phyloP scores from a whole-genome alignment of 306 rosid species.

The Phaseolus lunatus region DNA sequence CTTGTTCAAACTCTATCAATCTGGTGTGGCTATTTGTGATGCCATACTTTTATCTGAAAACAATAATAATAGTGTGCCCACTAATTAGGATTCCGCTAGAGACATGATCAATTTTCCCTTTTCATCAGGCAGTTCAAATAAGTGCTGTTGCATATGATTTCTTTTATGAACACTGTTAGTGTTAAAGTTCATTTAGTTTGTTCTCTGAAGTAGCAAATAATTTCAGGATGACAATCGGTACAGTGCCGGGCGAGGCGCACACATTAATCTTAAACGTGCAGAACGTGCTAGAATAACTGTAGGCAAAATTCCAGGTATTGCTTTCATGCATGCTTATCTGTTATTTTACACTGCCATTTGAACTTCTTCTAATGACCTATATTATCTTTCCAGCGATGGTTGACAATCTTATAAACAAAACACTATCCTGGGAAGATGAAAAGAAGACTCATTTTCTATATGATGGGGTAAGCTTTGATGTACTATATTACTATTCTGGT shows the following conservation, averaged over 20 bases:
- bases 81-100: neutral
- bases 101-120: neutral
- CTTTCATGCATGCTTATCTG: constrained; percentile 21
- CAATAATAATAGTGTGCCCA: neutral
- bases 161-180: constrained; percentile 1
- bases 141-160: constrained; percentile 11
- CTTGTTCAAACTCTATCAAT: constrained; percentile 10
- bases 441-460: constrained; percentile 72
- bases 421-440: constrained; percentile 88
- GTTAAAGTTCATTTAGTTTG: constrained; percentile 40
- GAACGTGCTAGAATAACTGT: constrained; percentile 89
- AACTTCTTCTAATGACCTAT: constrained; percentile 39
- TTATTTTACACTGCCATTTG: constrained; percentile 31
- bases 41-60: neutral
- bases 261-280: constrained; percentile 94
- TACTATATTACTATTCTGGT: constrained; percentile 2
- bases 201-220: constrained; percentile 38
- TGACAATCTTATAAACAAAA: constrained; percentile 81
- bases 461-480: constrained; percentile 81
- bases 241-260: constrained; percentile 94
- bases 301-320: constrained; percentile 86
- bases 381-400: constrained; percentile 74
- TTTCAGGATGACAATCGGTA: constrained; percentile 86
- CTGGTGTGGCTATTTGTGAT: constrained; percentile 6
- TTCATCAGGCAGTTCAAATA: constrained; percentile 5